Evolutionary conservation across 1,284 basidiomycete genomes (phyloP).

Genomic region (Trametes polyzona): DNA sequence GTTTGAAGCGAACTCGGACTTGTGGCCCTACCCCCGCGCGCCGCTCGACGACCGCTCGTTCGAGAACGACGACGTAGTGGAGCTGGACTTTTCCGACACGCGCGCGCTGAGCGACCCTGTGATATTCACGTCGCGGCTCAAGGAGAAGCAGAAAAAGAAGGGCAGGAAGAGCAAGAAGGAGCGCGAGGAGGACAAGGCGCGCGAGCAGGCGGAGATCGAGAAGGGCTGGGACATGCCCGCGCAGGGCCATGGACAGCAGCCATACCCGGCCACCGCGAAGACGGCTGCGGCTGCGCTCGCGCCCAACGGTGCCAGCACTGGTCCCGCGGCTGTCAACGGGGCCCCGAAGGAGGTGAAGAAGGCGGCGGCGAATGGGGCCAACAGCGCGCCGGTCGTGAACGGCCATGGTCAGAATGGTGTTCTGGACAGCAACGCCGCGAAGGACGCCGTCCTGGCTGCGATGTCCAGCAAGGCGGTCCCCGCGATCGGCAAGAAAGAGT

Average conservation of each 20-base stretch:
- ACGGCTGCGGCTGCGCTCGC: slow-evolving; percentile 14
- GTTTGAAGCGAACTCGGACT: slow-evolving; percentile 60
- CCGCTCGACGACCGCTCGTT: slow-evolving; percentile 42
- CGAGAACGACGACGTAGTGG: slow-evolving; percentile 55
- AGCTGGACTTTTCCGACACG: slow-evolving; percentile 72
- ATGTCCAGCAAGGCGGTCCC: slow-evolving; percentile 25
- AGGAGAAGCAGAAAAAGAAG: slow-evolving; percentile 38
- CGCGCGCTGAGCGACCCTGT: slow-evolving; percentile 67
- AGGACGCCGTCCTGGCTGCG: slow-evolving; percentile 36
- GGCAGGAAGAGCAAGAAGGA: slow-evolving; percentile 42
- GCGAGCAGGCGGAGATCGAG: slow-evolving; percentile 60
- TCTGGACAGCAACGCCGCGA: slow-evolving; percentile 25
- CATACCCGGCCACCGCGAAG: slow-evolving; percentile 5
- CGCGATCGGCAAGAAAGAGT: slow-evolving; percentile 57
- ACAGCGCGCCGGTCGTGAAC: background rate
- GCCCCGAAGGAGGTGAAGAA: slow-evolving; percentile 12
- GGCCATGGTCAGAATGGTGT: slow-evolving; percentile 14
- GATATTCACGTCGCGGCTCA: slow-evolving; percentile 46
- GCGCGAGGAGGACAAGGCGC: slow-evolving; percentile 43
- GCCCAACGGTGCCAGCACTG: background rate
- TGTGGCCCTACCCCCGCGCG: slow-evolving; percentile 67
- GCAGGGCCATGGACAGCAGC: slow-evolving; percentile 18
- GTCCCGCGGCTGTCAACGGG: background rate
- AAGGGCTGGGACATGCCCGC: slow-evolving; percentile 59
- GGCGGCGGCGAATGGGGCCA: background rate